Evolutionary conservation across 257 asterid species (phyloP), one percentile per base, ranked within the genome.

Genomic region (Parsonsia alboflavescens): DNA sequence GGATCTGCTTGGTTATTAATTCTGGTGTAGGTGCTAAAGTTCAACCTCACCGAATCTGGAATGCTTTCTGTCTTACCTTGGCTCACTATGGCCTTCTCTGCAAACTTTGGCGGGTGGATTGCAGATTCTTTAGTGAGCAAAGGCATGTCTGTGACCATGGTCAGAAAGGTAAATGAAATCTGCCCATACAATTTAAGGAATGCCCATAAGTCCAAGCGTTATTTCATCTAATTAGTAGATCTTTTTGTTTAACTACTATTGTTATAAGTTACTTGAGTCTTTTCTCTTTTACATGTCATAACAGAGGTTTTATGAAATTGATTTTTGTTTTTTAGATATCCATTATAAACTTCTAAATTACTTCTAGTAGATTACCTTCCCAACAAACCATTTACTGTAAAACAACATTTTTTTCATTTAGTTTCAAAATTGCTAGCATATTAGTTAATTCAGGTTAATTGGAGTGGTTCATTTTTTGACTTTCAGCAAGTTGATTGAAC

Each of bases 61-160:
- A 90, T 84, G 62, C 75, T 86, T 64, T 81, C 91, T n/a, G 89
- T 92, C 78, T 79, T 90, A 80, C 97, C 96, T 58, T 92, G 98
- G 98, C 93, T 92, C 52, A 88, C 97, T 16, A 92, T 92, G 98
- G 97, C 96, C 59, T 57, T 86, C 82, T 88, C 90, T 77, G 98
- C 97, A 79, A 90, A 92, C 85, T 54, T 84, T 73, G 98, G 98
- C 75, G 97, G 98, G 73, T 92, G 98, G 93, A 89, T 92, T 79
- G 98, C 98, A 33, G 97, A 92, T 79, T 83, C 93, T 28, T 87
- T 90, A 70, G 98, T 90, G 82, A 90, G 90, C 80, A 90, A 82
- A 85, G 98, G 97, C 70, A 83, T 86, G 76, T 87, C 98, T 36
- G 88, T 90, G 80, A 92, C 98, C 59, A 50, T 42, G 61, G 98